phyloP scores from a whole-genome alignment of 371 early-diverging fungal species.

The Actinomortierella wolfii region DNA sequence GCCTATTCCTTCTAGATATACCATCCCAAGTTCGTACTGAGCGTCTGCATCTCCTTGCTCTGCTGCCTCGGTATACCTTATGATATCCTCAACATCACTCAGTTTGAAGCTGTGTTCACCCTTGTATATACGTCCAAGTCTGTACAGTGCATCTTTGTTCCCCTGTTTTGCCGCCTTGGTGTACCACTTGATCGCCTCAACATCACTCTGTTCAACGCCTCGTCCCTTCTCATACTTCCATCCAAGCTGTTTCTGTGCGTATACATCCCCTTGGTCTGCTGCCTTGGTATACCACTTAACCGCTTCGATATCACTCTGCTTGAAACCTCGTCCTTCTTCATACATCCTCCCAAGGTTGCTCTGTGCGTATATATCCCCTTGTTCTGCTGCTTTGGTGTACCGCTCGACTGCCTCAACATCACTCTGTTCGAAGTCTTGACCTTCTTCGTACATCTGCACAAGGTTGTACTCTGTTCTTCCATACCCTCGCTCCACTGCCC shows the following conservation, averaged over 20 bases:
- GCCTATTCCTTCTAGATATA: too few relatives aligned
- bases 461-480: slow-evolving; percentile 78
- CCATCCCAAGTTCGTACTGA: slow-evolving; percentile 78
- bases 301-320: slow-evolving; percentile 65
- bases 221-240: slow-evolving; percentile 86
- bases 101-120: too few relatives aligned
- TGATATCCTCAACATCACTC: slow-evolving; percentile 87
- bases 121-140: slow-evolving; percentile 79
- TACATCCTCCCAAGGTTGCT: slow-evolving; percentile 79
- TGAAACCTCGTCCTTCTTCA: slow-evolving; percentile 81
- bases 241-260: slow-evolving; percentile 83
- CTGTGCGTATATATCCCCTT: slow-evolving; percentile 82
- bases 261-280: slow-evolving; percentile 67
- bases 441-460: slow-evolving; percentile 81
- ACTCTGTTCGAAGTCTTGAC: slow-evolving; percentile 71
- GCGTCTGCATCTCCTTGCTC: slow-evolving; percentile 59
- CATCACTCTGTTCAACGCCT: slow-evolving; percentile 67
- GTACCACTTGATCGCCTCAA: slow-evolving; percentile 76
- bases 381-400: slow-evolving; percentile 72
- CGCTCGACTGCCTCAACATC: slow-evolving; percentile 70
- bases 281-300: slow-evolving; percentile 72
- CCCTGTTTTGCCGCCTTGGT: slow-evolving; percentile 71
- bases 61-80: slow-evolving; percentile 76
- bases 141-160: slow-evolving; percentile 81
- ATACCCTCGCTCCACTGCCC: slow-evolving; percentile 71